Evolutionary conservation across 495 filamentous ascomycete species (phyloP).

Genomic region (Xylaria bambusicola): DNA sequence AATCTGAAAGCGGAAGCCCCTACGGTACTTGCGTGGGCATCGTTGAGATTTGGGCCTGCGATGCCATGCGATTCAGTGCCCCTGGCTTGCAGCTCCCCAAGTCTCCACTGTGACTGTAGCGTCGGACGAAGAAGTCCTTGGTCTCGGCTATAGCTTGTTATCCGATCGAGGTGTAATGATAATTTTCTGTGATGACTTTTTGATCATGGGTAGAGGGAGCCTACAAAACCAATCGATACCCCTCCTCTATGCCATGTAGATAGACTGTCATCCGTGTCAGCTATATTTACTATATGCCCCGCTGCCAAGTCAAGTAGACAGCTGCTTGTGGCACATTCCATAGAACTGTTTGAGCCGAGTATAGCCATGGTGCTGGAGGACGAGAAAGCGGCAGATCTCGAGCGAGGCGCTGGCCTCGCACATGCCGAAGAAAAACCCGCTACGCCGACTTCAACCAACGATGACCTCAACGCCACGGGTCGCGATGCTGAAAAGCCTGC

Average conservation of each 20-base stretch:
- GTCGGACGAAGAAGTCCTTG: neutral
- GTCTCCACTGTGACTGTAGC: neutral
- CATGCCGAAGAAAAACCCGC: constrained; percentile 1
- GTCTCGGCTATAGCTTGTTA: neutral
- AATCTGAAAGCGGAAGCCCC: too few species aligned
- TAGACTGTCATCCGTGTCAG: too few species aligned
- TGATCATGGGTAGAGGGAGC: neutral
- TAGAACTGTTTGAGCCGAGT: too few species aligned
- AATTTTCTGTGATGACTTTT: neutral
- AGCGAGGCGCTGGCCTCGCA: constrained; percentile 8
- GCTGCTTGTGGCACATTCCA: neutral
- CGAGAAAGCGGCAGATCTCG: constrained; percentile 9
- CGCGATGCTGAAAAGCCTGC: neutral
- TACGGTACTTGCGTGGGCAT: too few species aligned
- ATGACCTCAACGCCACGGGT: neutral
- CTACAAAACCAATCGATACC: neutral
- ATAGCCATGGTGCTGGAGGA: constrained; percentile 9
- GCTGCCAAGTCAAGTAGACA: too few species aligned
- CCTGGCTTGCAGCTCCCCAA: neutral
- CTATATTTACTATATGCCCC: too few species aligned
- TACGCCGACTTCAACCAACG: constrained; percentile 8
- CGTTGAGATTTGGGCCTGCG: too few species aligned
- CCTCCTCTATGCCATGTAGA: too few species aligned
- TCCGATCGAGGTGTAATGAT: neutral
- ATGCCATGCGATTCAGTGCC: neutral